Base-by-base conservation (phyloP, 257 asterid genomes). In the Solanum tacnaense region DNA sequence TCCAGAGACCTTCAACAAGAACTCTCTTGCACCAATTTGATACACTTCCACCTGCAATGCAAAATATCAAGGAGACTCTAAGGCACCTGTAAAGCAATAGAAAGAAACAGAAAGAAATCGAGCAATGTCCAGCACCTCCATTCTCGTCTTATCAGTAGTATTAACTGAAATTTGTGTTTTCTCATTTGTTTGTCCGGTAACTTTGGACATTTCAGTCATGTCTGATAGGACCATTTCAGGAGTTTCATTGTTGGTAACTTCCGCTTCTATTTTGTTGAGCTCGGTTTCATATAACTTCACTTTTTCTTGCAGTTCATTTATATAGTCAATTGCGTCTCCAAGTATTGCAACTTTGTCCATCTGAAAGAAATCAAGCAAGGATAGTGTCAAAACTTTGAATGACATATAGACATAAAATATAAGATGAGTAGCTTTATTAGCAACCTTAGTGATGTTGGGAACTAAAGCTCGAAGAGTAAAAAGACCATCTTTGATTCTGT, bases 391-490 rank as follows among this genome's bases (percentile, higher is more conserved):
- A 74, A 46, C 34, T 20, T 68, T 73, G 74, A 73, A 73, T 0
- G 27, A 75, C 39, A 34, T 49, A 58, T 31, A n/a, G 58, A 23
- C 38, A 2, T 46, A 11, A 71, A 71, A 23, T 41, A 73, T 16
- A 35, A 44, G 15, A 32, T 16, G 16, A 62, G 18, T 49, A 34
- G 29, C 84, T 23, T 68, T 18, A 16, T 27, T 46, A 81, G 29
- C 68, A 87, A 96, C 98, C 98, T 95, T 96, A 20, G 98, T 71
- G 79, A 96, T 96, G 9, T 94, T 93, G 18, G 99, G 99, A 88
- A 96, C 98, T 85, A 95, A 62, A 36, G 98, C 90, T 6, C 99
- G 98, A 49, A 96, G 98, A 87, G 94, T 89, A 87, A 91, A 88
- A 87, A 94, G 92, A 11, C 96, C 94, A 2, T 91, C 93, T 60